Evolutionary conservation across 768 basidiomycete species (phyloP).

Genomic region (Suillus clintonianus): DNA sequence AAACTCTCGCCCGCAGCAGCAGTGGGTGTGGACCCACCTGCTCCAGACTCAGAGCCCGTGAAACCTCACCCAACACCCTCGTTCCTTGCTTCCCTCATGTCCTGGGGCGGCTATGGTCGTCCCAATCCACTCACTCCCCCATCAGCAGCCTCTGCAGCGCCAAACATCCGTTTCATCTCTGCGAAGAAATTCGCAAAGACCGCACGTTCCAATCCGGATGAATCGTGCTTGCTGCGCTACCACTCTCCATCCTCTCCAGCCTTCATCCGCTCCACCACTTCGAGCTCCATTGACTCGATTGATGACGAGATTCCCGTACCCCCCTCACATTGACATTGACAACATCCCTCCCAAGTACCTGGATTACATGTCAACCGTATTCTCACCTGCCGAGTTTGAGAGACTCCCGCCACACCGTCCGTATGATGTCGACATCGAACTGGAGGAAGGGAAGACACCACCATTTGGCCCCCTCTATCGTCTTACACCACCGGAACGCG

Average conservation of each 20-base stretch:
- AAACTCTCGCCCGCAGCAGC: background rate
- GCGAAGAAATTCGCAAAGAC: background rate
- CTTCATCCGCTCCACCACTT: background rate
- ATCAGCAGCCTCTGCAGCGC: background rate
- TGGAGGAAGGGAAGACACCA: conserved; percentile 28
- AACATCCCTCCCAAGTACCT: background rate
- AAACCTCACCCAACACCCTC: background rate
- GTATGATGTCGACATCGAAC: conserved; percentile 39
- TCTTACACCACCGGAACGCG: conserved; percentile 31
- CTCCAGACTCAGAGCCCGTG: background rate
- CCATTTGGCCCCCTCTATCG: conserved; percentile 36
- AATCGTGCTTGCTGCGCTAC: background rate
- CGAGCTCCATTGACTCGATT: background rate
- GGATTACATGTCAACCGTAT: conserved; percentile 15
- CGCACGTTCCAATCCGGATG: background rate
- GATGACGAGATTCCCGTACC: background rate
- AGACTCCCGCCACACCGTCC: conserved; percentile 30
- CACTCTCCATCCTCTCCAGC: conserved; percentile 1
- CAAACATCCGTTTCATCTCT: background rate
- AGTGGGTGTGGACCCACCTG: background rate
- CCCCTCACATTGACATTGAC: background rate
- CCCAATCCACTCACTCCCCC: background rate
- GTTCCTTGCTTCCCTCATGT: background rate
- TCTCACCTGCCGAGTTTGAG: conserved; percentile 24
- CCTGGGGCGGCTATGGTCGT: conserved; percentile 1